Percentiles rank a stretch among this genome's conserved stretches.
These are phyloP conservation scores for Jaminaea rosea DNA, from an alignment of 1,284 basidiomycete species.

Conservation along the genomic window DNA sequence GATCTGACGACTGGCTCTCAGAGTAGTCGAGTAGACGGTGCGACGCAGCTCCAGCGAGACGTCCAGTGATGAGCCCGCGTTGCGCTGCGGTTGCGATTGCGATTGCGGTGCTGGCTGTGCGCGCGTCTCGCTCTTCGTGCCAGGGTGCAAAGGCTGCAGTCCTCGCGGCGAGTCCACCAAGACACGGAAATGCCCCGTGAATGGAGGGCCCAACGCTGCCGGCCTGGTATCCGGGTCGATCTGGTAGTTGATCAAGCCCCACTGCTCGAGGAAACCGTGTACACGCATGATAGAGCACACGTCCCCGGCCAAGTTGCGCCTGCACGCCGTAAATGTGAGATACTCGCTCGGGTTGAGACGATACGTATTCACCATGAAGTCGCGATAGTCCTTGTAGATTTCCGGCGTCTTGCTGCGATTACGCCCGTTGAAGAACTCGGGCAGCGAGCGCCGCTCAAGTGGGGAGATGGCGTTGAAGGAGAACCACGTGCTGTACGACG, in stretches of 20 bases:
- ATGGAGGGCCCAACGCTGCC: slow-evolving; percentile 86
- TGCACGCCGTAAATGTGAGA: slow-evolving; percentile 91
- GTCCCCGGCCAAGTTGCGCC: slow-evolving; percentile 91
- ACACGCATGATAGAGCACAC: slow-evolving; percentile 98
- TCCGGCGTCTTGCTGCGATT: slow-evolving; percentile 80
- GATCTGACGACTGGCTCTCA: slow-evolving; percentile 36
- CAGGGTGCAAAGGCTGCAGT: slow-evolving; percentile 87
- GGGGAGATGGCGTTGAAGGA: slow-evolving; percentile 86
- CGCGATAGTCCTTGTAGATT: slow-evolving; percentile 97
- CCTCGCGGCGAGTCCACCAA: slow-evolving; percentile 94
- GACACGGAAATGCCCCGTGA: slow-evolving; percentile 96
- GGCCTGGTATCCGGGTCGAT: slow-evolving; percentile 94
- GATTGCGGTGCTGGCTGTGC: slow-evolving; percentile 1
- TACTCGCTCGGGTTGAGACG: slow-evolving; percentile 89
- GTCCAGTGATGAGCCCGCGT: slow-evolving; percentile 8
- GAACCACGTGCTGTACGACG: slow-evolving; percentile 97
- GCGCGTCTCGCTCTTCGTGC: slow-evolving; percentile 18
- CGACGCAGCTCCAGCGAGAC: slow-evolving; percentile 50
- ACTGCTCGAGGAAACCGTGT: slow-evolving; percentile 96
- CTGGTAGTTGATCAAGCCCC: slow-evolving; percentile 99
- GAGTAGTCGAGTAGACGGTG: slow-evolving; percentile 42
- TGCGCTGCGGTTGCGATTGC: slow-evolving; percentile 47
- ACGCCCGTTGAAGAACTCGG: slow-evolving; percentile 95
- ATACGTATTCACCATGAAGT: slow-evolving; percentile 99
- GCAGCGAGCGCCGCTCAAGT: slow-evolving; percentile 82